Percentiles rank a stretch among this genome's conserved stretches.
phyloP scores from a whole-genome alignment of 441 rosid species.

The Adansonia rubrostipa region DNA sequence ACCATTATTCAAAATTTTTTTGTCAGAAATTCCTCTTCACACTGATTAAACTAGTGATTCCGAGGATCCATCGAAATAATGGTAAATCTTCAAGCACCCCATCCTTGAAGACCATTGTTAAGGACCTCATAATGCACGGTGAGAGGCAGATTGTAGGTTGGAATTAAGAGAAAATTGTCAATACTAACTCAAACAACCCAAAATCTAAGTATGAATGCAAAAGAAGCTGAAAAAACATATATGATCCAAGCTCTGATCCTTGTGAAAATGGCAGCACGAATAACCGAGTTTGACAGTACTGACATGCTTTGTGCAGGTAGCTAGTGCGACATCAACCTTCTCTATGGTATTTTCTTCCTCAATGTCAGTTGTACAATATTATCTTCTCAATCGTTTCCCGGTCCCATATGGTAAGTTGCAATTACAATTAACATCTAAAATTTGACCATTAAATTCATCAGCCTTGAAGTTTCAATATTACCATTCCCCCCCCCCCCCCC shows the following conservation, averaged over 20 bases:
- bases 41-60: not conserved
- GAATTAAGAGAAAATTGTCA: not conserved
- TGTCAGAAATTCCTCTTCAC: not conserved
- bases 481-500: too few relatives aligned
- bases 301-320: conserved; percentile 38
- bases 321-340: conserved; percentile 57
- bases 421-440: not conserved
- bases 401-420: conserved; percentile 45
- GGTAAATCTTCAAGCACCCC: not conserved
- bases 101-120: not conserved
- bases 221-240: not conserved
- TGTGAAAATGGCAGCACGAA: not conserved
- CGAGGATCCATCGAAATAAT: not conserved
- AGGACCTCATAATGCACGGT: not conserved
- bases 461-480: not conserved
- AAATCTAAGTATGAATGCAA: not conserved
- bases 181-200: not conserved
- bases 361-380: conserved; percentile 56
- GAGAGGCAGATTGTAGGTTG: not conserved
- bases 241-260: not conserved
- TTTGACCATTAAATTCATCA: not conserved
- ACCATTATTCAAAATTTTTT: not conserved
- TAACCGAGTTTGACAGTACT: not conserved
- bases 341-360: conserved; percentile 51
- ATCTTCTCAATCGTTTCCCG: conserved; percentile 49